phyloP scores from a whole-genome alignment of 768 basidiomycete species.

The Russula brevipes region DNA sequence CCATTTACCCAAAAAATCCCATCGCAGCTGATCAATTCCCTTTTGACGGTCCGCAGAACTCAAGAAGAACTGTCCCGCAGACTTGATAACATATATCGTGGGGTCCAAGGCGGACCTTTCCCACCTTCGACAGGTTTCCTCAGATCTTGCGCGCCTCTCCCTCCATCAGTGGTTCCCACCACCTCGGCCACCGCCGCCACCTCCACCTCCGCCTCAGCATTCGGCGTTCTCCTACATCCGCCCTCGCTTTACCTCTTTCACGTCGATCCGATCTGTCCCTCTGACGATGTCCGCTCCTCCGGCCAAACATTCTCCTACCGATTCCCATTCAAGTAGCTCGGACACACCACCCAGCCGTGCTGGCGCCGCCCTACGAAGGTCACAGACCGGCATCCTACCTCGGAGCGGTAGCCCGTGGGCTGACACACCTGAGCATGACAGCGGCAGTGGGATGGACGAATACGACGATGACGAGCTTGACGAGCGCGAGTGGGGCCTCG shows the following conservation, averaged over 20 bases:
- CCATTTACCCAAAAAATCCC: not conserved
- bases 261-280: constrained; percentile 59
- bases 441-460: constrained; percentile 47
- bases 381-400: constrained; percentile 31
- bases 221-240: constrained; percentile 73
- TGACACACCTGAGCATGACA: constrained; percentile 27
- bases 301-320: constrained; percentile 45
- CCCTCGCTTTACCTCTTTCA: constrained; percentile 71
- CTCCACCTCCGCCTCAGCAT: constrained; percentile 52
- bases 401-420: constrained; percentile 19
- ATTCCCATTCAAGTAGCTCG: constrained; percentile 57
- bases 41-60: constrained; percentile 49
- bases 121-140: constrained; percentile 66
- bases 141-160: constrained; percentile 77
- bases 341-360: constrained; percentile 46
- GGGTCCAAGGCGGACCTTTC: constrained; percentile 86
- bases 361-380: constrained; percentile 37
- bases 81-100: constrained; percentile 91
- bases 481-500: constrained; percentile 68
- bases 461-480: constrained; percentile 44
- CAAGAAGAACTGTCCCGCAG: constrained; percentile 83
- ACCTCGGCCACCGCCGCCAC: constrained; percentile 60
- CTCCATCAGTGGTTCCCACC: constrained; percentile 87
- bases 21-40: constrained; percentile 13
- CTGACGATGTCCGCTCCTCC: constrained; percentile 38